These are phyloP conservation scores for Acrasis kona DNA, from an alignment of 78 protist species.

Conservation along the genomic window DNA sequence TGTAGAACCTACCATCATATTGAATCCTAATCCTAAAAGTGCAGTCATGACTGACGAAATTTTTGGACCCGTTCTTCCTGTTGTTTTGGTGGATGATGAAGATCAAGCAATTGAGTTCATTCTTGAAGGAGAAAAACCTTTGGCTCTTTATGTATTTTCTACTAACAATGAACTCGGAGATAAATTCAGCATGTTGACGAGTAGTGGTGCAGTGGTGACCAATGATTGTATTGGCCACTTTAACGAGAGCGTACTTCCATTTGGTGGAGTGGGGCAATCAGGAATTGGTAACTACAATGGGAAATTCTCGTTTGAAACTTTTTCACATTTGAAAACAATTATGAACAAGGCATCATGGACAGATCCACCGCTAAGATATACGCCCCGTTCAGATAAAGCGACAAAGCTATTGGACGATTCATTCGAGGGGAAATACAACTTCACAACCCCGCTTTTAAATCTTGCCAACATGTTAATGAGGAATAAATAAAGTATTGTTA, in stretches of 20 bases:
- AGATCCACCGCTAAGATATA: constrained; percentile 7
- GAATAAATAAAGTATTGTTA: no score
- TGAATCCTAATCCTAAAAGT: constrained; percentile 5
- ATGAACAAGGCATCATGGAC: background rate
- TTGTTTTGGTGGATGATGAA: constrained; percentile 12
- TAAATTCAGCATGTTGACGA: background rate
- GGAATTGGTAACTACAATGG: constrained; percentile 87
- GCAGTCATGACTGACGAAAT: constrained; percentile 38
- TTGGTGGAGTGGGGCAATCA: constrained; percentile 88
- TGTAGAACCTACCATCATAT: constrained; percentile 63
- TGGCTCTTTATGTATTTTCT: constrained; percentile 75
- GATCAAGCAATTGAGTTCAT: constrained; percentile 45
- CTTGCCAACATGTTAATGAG: no score
- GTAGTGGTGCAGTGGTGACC: constrained; percentile 27
- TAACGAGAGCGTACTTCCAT: constrained; percentile 53
- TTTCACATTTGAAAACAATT: constrained; percentile 56
- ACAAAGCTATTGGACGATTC: no score
- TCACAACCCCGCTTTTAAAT: no score
- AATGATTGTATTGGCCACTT: constrained; percentile 39
- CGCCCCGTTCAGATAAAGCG: constrained; percentile 24
- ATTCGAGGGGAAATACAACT: no score
- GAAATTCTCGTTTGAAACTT: constrained; percentile 36
- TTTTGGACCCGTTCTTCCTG: constrained; percentile 83
- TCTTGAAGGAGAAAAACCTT: constrained; percentile 38
- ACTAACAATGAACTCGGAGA: background rate